Percentiles rank a stretch among this genome's conserved stretches.
These are phyloP conservation scores for Saccharum spontaneum DNA, from an alignment of 176 grass and related monocot species.

Conservation along the genomic window DNA sequence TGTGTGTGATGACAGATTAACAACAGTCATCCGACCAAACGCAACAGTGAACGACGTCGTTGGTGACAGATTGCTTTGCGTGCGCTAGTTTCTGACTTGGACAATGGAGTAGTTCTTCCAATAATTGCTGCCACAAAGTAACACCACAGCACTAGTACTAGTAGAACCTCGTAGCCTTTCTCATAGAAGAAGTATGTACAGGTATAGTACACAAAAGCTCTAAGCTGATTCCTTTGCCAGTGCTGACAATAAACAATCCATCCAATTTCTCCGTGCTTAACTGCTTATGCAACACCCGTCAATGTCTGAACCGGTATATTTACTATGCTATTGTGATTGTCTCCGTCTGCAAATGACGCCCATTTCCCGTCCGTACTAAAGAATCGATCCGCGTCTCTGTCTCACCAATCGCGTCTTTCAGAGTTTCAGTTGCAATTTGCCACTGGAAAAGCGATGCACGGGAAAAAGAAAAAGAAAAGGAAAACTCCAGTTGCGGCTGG, in stretches of 20 bases:
- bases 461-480: background rate
- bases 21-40: background rate
- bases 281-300: background rate
- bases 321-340: background rate
- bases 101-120: background rate
- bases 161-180: background rate
- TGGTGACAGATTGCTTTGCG: background rate
- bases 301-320: background rate
- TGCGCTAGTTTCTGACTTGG: background rate
- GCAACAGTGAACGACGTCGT: background rate
- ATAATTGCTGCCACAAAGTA: background rate
- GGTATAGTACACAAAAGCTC: background rate
- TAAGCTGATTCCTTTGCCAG: background rate
- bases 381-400: background rate
- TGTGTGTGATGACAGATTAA: background rate
- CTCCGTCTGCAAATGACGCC: background rate
- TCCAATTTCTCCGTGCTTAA: background rate
- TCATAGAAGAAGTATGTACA: background rate
- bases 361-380: background rate
- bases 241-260: background rate
- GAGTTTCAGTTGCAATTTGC: conserved; percentile 35
- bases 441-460: background rate
- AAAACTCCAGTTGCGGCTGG: background rate
- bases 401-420: background rate
- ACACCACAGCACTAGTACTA: background rate